phyloP scores from a whole-genome alignment of 768 basidiomycete genomes.

The Amanita phalloides region DNA sequence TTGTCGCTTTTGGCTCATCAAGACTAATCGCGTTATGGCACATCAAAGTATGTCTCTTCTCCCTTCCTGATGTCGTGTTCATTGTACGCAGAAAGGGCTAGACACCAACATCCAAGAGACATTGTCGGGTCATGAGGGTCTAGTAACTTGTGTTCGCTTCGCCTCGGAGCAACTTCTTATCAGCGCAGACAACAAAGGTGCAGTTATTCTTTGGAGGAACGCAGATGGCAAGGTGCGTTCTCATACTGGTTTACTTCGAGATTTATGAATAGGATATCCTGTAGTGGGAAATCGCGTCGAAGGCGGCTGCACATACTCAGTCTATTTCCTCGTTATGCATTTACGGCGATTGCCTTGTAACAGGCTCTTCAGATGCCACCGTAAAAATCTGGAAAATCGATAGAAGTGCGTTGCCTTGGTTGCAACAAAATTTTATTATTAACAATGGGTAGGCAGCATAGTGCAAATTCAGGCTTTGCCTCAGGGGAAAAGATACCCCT shows the following conservation, averaged over 20 bases:
- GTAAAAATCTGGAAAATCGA: slow-evolving; percentile 64
- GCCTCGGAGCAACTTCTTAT: slow-evolving; percentile 38
- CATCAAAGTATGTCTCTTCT: slow-evolving; percentile 20
- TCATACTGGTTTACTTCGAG: neutral
- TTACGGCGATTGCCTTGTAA: slow-evolving; percentile 41
- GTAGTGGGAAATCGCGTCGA: slow-evolving; percentile 47
- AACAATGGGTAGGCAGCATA: slow-evolving; percentile 20
- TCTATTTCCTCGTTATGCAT: slow-evolving; percentile 61
- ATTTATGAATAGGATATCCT: slow-evolving; percentile 4
- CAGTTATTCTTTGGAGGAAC: slow-evolving; percentile 51
- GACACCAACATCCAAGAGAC: slow-evolving; percentile 56
- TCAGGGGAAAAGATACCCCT: slow-evolving; percentile 61
- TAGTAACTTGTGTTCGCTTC: slow-evolving; percentile 74
- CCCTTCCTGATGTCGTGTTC: slow-evolving; percentile 2
- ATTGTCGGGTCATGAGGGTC: slow-evolving; percentile 62
- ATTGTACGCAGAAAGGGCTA: slow-evolving; percentile 27
- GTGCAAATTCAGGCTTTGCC: slow-evolving; percentile 47
- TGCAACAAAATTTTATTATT: slow-evolving; percentile 2
- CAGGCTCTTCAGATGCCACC: slow-evolving; percentile 74
- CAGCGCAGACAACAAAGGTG: slow-evolving; percentile 71
- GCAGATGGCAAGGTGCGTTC: slow-evolving; percentile 25
- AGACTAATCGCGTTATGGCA: slow-evolving; percentile 37
- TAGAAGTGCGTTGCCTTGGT: slow-evolving; percentile 1
- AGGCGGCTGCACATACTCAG: slow-evolving; percentile 50
- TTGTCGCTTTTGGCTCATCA: slow-evolving; percentile 36